Percentiles rank a stretch among this genome's conserved stretches.
Conservation (phyloP, 1,284 basidiomycete species). For the Melampsora larici-populina region DNA sequence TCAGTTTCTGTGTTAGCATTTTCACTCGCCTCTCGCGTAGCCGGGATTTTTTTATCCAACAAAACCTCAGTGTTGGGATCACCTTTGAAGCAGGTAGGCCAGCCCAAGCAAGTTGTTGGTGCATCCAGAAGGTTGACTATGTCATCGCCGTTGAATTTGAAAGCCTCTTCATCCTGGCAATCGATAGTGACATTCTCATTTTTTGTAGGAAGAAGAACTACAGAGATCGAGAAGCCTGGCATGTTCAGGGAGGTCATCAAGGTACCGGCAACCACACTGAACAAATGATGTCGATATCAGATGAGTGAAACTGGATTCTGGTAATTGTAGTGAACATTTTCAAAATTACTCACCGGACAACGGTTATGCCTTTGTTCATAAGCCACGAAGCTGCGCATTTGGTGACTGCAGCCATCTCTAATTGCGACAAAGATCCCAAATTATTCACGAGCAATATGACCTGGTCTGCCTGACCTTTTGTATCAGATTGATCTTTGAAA, state of each 20-base stretch:
- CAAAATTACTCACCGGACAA: conserved; percentile 46
- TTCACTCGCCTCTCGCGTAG: background rate
- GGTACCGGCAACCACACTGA: conserved; percentile 23
- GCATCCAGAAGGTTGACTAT: conserved; percentile 76
- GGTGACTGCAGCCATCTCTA: conserved; percentile 65
- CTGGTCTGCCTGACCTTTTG: conserved; percentile 58
- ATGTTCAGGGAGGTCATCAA: conserved; percentile 81
- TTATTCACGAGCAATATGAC: conserved; percentile 61
- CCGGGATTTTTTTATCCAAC: background rate
- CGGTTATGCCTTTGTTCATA: conserved; percentile 17
- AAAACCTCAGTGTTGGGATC: conserved; percentile 46
- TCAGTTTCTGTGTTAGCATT: background rate
- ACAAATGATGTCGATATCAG: background rate
- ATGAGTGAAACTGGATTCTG: background rate
- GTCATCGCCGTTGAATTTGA: conserved; percentile 52
- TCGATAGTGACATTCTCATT: conserved; percentile 49
- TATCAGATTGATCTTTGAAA: conserved; percentile 58
- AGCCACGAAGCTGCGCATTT: conserved; percentile 26
- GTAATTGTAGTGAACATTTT: background rate
- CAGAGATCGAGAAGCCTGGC: conserved; percentile 87
- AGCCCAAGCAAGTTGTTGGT: conserved; percentile 70
- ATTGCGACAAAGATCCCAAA: conserved; percentile 77
- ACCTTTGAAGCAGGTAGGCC: conserved; percentile 56
- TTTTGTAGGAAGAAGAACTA: conserved; percentile 69
- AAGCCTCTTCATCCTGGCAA: conserved; percentile 49